phyloP scores from a whole-genome alignment of 768 basidiomycete species.

The Pleurotus citrinopileatus region DNA sequence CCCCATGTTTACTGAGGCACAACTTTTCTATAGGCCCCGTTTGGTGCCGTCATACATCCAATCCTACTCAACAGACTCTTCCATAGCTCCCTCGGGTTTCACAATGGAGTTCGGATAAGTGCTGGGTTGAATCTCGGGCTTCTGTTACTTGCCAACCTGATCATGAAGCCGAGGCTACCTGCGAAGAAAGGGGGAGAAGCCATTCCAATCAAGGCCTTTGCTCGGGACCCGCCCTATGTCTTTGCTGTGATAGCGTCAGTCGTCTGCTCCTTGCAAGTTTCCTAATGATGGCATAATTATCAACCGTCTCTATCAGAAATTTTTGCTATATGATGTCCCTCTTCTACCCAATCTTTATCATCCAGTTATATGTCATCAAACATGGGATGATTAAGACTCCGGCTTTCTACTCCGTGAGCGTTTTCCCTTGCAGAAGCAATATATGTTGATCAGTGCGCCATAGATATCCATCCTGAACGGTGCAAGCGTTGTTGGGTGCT shows the following conservation, averaged over 20 bases:
- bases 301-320: constrained; percentile 30
- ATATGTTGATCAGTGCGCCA: constrained; percentile 9
- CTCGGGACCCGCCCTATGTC: constrained; percentile 43
- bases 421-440: neutral
- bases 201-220: constrained; percentile 31
- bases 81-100: constrained; percentile 47
- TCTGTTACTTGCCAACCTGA: constrained; percentile 31
- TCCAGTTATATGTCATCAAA: constrained; percentile 50
- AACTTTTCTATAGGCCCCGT: constrained; percentile 39
- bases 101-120: constrained; percentile 46
- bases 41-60: constrained; percentile 60
- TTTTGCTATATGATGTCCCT: constrained; percentile 24
- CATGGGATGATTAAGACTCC: constrained; percentile 43
- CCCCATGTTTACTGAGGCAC: constrained; percentile 20
- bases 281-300: constrained; percentile 12
- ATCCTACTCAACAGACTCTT: constrained; percentile 60
- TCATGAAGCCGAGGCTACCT: constrained; percentile 40
- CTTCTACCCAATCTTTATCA: constrained; percentile 53
- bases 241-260: constrained; percentile 39
- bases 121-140: constrained; percentile 37
- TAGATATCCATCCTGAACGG: constrained; percentile 37
- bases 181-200: constrained; percentile 28
- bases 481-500: constrained; percentile 32
- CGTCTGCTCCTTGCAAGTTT: neutral
- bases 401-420: constrained; percentile 56